These are phyloP conservation scores for Linaria vulgaris DNA, from an alignment of 257 asterid genomes.

Conservation along the genomic window DNA sequence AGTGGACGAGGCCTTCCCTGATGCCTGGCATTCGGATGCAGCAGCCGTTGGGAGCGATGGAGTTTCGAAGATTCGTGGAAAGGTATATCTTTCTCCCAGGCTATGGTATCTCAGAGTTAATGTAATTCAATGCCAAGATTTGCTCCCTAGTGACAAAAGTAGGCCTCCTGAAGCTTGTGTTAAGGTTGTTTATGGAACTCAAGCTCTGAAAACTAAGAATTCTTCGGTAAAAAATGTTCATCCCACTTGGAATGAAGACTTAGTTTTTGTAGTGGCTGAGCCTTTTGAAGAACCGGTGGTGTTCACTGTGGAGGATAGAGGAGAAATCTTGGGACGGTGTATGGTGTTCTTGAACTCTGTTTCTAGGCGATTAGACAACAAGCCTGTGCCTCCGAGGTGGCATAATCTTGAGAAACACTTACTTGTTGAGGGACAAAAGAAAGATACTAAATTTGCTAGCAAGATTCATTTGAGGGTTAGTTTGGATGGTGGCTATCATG, in stretches of 20 bases:
- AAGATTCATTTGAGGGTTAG: constrained; percentile 72
- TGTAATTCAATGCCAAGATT: constrained; percentile 74
- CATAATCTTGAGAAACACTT: constrained; percentile 68
- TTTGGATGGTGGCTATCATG: constrained; percentile 89
- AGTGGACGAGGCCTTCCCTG: constrained; percentile 79
- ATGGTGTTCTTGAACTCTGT: constrained; percentile 38
- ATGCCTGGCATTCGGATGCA: constrained; percentile 94
- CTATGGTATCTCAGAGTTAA: constrained; percentile 83
- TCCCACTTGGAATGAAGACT: constrained; percentile 82
- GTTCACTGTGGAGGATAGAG: constrained; percentile 57
- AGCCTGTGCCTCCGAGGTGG: constrained; percentile 67
- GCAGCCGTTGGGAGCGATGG: constrained; percentile 58
- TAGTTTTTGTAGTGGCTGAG: constrained; percentile 67
- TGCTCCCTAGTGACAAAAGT: constrained; percentile 50
- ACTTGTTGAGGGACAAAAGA: constrained; percentile 51
- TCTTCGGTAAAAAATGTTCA: constrained; percentile 38
- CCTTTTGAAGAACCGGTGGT: constrained; percentile 77
- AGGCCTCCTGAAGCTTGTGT: constrained; percentile 55
- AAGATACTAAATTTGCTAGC: constrained; percentile 66
- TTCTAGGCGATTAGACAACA: constrained; percentile 56
- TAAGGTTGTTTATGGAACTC: constrained; percentile 53
- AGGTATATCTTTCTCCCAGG: constrained; percentile 76
- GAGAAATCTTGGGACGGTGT: constrained; percentile 53
- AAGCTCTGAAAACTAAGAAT: constrained; percentile 49
- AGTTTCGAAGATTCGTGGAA: constrained; percentile 65